These are phyloP conservation scores for Nicotiana noctiflora DNA, from an alignment of 257 asterid genomes.

Conservation along the genomic window DNA sequence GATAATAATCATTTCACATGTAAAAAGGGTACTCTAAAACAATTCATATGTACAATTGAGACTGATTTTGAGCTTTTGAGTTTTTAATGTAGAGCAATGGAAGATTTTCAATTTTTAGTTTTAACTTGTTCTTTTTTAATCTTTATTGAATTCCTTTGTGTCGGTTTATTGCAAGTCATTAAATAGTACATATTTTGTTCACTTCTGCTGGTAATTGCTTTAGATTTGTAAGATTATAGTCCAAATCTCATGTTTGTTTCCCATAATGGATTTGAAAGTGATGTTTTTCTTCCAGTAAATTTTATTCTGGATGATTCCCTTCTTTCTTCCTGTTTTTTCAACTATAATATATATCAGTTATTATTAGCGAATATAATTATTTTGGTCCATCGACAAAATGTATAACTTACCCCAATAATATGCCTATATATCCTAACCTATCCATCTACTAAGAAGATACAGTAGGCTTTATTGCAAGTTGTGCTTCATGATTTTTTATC, in stretches of 20 bases:
- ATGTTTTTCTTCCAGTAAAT: background rate
- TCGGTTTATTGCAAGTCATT: slow-evolving; percentile 14
- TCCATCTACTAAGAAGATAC: too few relatives aligned
- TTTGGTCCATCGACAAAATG: too few relatives aligned
- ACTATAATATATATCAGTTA: too few relatives aligned
- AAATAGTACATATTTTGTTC: slow-evolving; percentile 10
- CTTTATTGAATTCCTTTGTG: background rate
- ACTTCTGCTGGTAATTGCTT: slow-evolving; percentile 26
- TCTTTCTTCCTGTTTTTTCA: too few relatives aligned
- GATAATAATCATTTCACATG: slow-evolving; percentile 16
- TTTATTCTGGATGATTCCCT: too few relatives aligned
- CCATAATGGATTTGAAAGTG: background rate
- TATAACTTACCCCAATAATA: too few relatives aligned
- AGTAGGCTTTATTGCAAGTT: too few relatives aligned
- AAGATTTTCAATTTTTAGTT: slow-evolving; percentile 6
- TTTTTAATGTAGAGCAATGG: slow-evolving; percentile 13
- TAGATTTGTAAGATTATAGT: slow-evolving; percentile 16
- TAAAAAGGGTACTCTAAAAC: slow-evolving; percentile 8
- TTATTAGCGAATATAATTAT: too few relatives aligned
- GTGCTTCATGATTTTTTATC: too few relatives aligned
- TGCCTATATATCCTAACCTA: too few relatives aligned
- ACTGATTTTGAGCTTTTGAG: slow-evolving; percentile 4
- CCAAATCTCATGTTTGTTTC: background rate
- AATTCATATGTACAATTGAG: background rate
- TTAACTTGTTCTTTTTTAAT: background rate